Conservation (phyloP, 2,329 filamentous ascomycete species). For the Hypoxylon sp. region DNA sequence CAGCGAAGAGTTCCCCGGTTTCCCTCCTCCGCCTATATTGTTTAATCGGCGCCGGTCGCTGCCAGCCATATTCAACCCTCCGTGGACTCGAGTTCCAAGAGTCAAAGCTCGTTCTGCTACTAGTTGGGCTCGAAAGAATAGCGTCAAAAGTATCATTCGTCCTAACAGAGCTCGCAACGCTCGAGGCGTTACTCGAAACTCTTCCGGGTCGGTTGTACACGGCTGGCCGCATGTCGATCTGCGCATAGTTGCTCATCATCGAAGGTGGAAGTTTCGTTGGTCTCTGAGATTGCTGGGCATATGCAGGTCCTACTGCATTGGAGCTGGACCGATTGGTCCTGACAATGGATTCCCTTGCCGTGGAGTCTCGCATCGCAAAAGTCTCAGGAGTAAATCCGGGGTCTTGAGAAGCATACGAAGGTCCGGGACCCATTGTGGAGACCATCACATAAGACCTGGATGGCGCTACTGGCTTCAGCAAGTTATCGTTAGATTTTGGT, state of each 20-base stretch:
- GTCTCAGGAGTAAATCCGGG: constrained; percentile 42
- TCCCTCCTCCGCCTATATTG: constrained; percentile 55
- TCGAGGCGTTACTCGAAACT: constrained; percentile 49
- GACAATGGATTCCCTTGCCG: constrained; percentile 29
- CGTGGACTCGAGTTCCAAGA: constrained; percentile 56
- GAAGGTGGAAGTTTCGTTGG: constrained; percentile 44
- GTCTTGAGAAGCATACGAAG: constrained; percentile 41
- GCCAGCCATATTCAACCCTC: constrained; percentile 52
- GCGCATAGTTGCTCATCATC: constrained; percentile 52
- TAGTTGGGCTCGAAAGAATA: constrained; percentile 52
- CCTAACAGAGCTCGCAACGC: constrained; percentile 47
- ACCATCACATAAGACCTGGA: constrained; percentile 37
- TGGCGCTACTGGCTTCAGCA: constrained; percentile 42
- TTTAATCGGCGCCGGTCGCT: constrained; percentile 56
- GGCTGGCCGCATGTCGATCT: constrained; percentile 51
- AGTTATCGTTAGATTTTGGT: constrained; percentile 46
- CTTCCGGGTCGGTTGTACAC: constrained; percentile 48
- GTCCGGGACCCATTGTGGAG: constrained; percentile 43
- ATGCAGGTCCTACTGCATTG: constrained; percentile 37
- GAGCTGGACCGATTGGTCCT: constrained; percentile 43
- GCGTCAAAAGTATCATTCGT: constrained; percentile 53
- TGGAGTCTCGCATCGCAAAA: constrained; percentile 35
- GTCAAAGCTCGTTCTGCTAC: constrained; percentile 60
- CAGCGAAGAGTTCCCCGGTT: constrained; percentile 68
- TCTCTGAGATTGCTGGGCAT: constrained; percentile 44